phyloP scores from a whole-genome alignment of 1,139 yeast species.

The Geotrichum restrictum region DNA sequence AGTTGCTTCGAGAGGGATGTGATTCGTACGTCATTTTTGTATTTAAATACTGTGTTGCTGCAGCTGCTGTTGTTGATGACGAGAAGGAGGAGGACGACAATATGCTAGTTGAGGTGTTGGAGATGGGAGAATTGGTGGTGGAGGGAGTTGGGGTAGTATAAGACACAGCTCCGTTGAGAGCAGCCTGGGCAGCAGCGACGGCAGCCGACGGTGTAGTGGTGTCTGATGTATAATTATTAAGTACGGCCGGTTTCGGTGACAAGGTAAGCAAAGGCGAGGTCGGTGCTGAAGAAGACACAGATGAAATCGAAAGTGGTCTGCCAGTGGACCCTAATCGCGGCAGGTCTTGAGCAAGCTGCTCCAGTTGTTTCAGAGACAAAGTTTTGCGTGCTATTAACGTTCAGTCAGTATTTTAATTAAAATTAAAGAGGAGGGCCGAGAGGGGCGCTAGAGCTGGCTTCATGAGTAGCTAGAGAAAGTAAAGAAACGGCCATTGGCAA shows the following conservation, averaged over 20 bases:
- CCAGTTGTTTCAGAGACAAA: constrained; percentile 18
- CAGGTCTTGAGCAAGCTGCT: constrained; percentile 22
- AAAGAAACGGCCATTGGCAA: too few relatives aligned
- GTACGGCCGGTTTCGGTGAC: background rate
- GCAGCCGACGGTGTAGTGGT: background rate
- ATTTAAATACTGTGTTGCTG: constrained; percentile 5
- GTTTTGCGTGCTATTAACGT: constrained; percentile 21
- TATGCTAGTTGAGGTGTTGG: background rate
- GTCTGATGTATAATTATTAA: too few relatives aligned
- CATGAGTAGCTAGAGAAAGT: too few relatives aligned
- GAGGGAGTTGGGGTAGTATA: background rate
- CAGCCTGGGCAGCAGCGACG: constrained; percentile 9
- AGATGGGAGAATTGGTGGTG: constrained; percentile 3
- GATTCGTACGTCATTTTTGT: constrained; percentile 17
- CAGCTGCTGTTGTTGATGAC: constrained; percentile 2
- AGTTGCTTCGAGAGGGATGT: constrained; percentile 20
- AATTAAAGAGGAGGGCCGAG: too few relatives aligned
- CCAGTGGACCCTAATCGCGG: constrained; percentile 18
- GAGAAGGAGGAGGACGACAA: constrained; percentile 3
- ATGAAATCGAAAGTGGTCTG: constrained; percentile 15
- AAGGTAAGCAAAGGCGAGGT: constrained; percentile 13
- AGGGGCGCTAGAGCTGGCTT: too few relatives aligned
- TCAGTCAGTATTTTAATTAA: too few relatives aligned
- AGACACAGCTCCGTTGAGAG: constrained; percentile 3
- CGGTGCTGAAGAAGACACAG: constrained; percentile 15